Evolutionary conservation across 208 protist species (phyloP).

Genomic region (Spongospora subterranea): DNA sequence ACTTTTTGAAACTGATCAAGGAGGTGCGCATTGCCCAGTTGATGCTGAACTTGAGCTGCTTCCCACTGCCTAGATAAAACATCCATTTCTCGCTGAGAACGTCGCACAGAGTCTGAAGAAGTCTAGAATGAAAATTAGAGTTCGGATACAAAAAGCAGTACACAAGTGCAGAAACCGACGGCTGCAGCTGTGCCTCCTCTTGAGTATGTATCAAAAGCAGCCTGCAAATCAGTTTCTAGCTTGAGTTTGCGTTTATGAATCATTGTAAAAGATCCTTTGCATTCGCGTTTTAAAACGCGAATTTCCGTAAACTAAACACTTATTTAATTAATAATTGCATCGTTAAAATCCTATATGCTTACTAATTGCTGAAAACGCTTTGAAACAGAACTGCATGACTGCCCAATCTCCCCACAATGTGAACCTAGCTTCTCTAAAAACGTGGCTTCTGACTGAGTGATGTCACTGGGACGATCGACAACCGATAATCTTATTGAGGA

Average conservation of each 20-base stretch:
- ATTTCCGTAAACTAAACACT: neutral
- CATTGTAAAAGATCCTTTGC: constrained; percentile 47
- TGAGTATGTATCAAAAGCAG: neutral
- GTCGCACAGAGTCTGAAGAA: neutral
- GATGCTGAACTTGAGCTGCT: constrained; percentile 32
- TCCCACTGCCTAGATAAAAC: constrained; percentile 12
- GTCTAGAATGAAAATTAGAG: neutral
- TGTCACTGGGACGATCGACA: no score
- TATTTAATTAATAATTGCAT: neutral
- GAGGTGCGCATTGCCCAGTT: constrained; percentile 2
- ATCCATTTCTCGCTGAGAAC: constrained; percentile 20
- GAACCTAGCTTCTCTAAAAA: neutral
- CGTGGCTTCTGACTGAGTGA: neutral
- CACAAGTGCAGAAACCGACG: neutral
- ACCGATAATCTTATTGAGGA: no score
- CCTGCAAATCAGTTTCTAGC: neutral
- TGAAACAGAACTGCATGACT: neutral
- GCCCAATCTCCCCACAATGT: neutral
- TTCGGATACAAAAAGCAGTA: neutral
- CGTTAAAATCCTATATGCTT: neutral
- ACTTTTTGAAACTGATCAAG: constrained; percentile 54
- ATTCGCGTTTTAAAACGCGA: constrained; percentile 40
- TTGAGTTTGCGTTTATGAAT: neutral
- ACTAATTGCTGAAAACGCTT: neutral
- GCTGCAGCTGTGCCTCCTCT: neutral